These are phyloP conservation scores for Tuber microsphaerosporum DNA, from an alignment of 495 filamentous ascomycete genomes.

Conservation along the genomic window DNA sequence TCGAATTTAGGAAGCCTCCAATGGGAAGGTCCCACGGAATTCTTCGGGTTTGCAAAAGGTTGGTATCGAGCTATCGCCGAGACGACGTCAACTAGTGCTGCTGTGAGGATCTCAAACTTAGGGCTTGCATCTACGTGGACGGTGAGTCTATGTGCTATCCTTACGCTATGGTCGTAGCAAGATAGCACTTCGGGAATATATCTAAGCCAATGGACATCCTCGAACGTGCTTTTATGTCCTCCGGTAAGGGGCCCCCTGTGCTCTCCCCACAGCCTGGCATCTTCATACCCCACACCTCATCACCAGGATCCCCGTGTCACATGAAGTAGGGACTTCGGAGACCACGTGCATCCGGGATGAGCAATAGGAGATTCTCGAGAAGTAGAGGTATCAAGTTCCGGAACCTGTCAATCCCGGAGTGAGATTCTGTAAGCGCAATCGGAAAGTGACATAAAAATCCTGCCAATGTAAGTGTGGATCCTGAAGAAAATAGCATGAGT, in stretches of 20 bases:
- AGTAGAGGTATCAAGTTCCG: conserved; percentile 37
- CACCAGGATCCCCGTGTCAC: background rate
- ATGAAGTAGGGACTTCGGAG: background rate
- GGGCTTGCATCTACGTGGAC: conserved; percentile 36
- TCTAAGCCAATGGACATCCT: conserved; percentile 44
- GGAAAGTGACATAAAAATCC: background rate
- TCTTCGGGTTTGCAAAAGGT: conserved; percentile 34
- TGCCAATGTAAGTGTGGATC: background rate
- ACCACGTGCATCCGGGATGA: conserved; percentile 43
- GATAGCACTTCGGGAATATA: conserved; percentile 43
- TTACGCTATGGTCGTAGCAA: conserved; percentile 50
- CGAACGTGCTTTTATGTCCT: conserved; percentile 40
- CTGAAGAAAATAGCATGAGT: background rate
- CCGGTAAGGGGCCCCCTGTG: conserved; percentile 32
- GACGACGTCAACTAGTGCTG: conserved; percentile 48
- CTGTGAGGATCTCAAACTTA: conserved; percentile 39
- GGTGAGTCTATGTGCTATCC: conserved; percentile 47
- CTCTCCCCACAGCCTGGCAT: conserved; percentile 49
- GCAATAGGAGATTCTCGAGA: conserved; percentile 38
- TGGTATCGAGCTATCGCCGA: conserved; percentile 46
- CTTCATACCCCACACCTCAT: conserved; percentile 12
- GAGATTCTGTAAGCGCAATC: background rate
- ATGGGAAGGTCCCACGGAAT: conserved; percentile 45
- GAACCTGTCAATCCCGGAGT: conserved; percentile 22
- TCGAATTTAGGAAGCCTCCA: conserved; percentile 40